Percentiles rank a stretch among this genome's conserved stretches.
phyloP scores from a whole-genome alignment of 2,329 filamentous ascomycete genomes.

The Chrysoporthe puriensis region DNA sequence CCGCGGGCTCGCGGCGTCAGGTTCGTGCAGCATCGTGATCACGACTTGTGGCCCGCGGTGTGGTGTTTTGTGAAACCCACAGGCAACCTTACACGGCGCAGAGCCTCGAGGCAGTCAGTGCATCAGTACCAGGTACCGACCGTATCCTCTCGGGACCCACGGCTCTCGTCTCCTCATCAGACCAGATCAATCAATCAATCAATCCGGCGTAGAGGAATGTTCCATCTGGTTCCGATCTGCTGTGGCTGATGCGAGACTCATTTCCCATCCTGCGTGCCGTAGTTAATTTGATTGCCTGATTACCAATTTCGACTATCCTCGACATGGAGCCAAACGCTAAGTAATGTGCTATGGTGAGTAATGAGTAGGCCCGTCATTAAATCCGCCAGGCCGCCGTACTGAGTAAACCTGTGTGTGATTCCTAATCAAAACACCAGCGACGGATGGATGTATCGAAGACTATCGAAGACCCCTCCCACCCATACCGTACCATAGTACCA shows the following conservation, averaged over 20 bases:
- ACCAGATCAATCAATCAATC: not conserved
- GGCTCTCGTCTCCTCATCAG: not conserved
- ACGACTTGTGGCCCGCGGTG: not conserved
- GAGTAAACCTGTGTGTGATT: slow-evolving; percentile 9
- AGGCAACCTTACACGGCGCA: slow-evolving; percentile 12
- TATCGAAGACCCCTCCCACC: slow-evolving; percentile 3
- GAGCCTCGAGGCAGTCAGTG: not conserved
- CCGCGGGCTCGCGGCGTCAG: not conserved
- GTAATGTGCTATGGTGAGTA: not conserved
- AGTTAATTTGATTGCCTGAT: not conserved
- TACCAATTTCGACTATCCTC: slow-evolving; percentile 12
- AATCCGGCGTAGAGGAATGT: not conserved
- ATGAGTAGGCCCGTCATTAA: not conserved
- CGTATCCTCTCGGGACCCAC: not conserved
- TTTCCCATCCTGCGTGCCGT: not conserved
- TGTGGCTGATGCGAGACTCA: not conserved
- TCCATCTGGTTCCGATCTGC: not conserved
- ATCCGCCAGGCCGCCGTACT: not conserved
- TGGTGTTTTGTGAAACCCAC: not conserved
- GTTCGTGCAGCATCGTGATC: not conserved
- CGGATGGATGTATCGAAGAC: too few species aligned
- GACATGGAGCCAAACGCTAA: not conserved
- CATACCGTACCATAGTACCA: not conserved
- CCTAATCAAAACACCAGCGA: slow-evolving; percentile 15
- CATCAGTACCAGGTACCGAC: not conserved